Base-by-base conservation (phyloP, 768 basidiomycete genomes). In the Lentinus tigrinus region DNA sequence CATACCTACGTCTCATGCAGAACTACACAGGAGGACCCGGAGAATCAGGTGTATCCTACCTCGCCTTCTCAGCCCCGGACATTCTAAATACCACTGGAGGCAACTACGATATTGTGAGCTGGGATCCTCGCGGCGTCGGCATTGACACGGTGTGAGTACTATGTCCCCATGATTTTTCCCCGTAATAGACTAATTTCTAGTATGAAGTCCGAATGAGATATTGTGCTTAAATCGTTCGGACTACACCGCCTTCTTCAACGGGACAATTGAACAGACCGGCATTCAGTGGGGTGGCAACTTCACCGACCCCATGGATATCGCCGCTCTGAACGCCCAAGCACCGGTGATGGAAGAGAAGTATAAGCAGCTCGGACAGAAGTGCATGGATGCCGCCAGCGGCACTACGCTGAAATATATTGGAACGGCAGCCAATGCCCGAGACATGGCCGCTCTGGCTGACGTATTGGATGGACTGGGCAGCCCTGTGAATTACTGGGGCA, bases 21-120 rank as follows among this genome's bases (percentile, higher is more conserved):
- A n/a, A n/a, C n/a, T n/a, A n/a, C 31, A 14, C 21, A 52, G 51
- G 51, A 19, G 51, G 51, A 11, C 51, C 51, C 11, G 51, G 51
- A 23, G 51, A 16, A 10, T 39, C 51, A 39, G 51, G 36, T 26
- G n/a, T n/a, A n/a, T 17, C 19, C n/a, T 13, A 13, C 3, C 19
- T 17, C 31, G 42, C 5, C 4, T 9, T 21, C 38, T 3, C 17
- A 31, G 40, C 3, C 3, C 26, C 26, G 38, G 38, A 39, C 11
- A 39, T 16, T 16, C 19, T 39, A 17, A 52, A 38, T 16, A 3
- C 9, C 36, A 24, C 51, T 19, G 51, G 51, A 7, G 51, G 51
- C 27, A 21, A 39, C 37, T 52, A 38, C 42, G 51, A 52, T 16
- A 26, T 52, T 11, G 51, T 52, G 37, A 52, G 38, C 36, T 52